Evolutionary conservation across 352 stramenopile species (phyloP), one percentile per base, ranked within the genome.

Genomic region (Elongisporangium anandrum): DNA sequence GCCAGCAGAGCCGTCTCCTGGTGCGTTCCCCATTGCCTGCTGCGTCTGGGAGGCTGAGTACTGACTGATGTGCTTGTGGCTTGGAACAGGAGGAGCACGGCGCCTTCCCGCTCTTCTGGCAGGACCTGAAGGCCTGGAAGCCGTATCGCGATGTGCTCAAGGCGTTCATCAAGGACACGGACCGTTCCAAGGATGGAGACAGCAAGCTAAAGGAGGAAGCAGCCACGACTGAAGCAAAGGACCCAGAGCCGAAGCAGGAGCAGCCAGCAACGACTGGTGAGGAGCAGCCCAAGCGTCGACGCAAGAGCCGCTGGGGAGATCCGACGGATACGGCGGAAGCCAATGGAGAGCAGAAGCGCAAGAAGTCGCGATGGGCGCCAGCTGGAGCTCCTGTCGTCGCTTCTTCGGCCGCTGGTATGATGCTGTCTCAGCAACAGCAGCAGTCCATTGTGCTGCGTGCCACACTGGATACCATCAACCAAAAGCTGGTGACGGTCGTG

Each of bases 31-130:
- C 20, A 15, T 57, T n/a, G 7, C 2, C 49, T 26, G 49, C 6
- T 45, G 48, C 54, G 47, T 52, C 59, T 17, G 38, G n/a, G 19
- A 55, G 17, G 23, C 45, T 62, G 8, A 10, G 4, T 39, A 41
- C 13, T 65, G 23, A 45, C 23, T 64, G 24, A 51, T 65, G 15
- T 2, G 13, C 38, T 48, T 56, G n/a, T 62, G n/a, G 16, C 4
- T 24, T 13, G 21, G 13, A 2, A 29, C 12, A 90, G 60, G 61
- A 77, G 4, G 92, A 87, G 50, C 91, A 98, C 64, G 95, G 94
- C n/a, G 68, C 69, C 16, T 98, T 96, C 75, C 96, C 94, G 39
- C 64, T 91, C 17, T 97, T 99, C 63, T 98, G 94, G 94, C 93
- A 97, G 71, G 95, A 98, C 69, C 77, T 98, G 22, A 87, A 97